Percentiles rank a stretch among this genome's conserved stretches.
Evolutionary conservation across 257 asterid species (phyloP).

Genomic region (Schizonepeta tenuifolia): DNA sequence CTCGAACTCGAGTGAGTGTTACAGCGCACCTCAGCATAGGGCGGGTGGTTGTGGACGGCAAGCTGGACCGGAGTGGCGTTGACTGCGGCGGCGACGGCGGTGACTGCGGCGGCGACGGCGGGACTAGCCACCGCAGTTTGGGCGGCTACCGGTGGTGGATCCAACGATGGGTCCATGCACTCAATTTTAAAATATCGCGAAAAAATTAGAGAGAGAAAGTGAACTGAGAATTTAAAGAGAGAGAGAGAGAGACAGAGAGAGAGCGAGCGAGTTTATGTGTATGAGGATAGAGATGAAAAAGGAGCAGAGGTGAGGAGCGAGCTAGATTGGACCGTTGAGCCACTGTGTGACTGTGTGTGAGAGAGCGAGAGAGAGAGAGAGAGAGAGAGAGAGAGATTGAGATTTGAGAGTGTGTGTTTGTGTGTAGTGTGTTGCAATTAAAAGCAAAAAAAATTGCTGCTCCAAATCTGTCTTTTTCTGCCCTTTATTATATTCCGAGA

Average conservation of each 20-base stretch:
- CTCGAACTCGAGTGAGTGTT: background rate
- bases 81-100: conserved; percentile 24
- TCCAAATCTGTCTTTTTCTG: conserved; percentile 31
- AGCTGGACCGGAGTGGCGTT: conserved; percentile 28
- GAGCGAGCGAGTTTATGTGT: background rate
- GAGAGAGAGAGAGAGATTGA: background rate
- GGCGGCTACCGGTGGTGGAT: conserved; percentile 43
- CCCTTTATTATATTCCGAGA: conserved; percentile 18
- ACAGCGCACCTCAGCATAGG: conserved; percentile 57
- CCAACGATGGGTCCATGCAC: conserved; percentile 49
- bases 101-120: background rate
- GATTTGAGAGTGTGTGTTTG: background rate
- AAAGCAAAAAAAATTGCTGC: background rate
- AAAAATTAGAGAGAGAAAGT: conserved; percentile 28
- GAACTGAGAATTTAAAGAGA: conserved; percentile 17
- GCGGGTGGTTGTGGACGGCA: conserved; percentile 47
- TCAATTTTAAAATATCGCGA: conserved; percentile 31
- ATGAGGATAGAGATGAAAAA: conserved; percentile 39
- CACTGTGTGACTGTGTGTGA: conserved; percentile 11
- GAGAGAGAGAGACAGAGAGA: too few species aligned
- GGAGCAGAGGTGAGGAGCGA: conserved; percentile 26
- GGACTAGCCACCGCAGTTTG: conserved; percentile 34
- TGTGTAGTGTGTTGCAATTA: conserved; percentile 3
- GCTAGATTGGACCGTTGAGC: conserved; percentile 50
- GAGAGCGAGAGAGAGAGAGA: background rate